Evolutionary conservation across 176 grass and related monocot species (phyloP).

Genomic region (Aegilops bicornis): DNA sequence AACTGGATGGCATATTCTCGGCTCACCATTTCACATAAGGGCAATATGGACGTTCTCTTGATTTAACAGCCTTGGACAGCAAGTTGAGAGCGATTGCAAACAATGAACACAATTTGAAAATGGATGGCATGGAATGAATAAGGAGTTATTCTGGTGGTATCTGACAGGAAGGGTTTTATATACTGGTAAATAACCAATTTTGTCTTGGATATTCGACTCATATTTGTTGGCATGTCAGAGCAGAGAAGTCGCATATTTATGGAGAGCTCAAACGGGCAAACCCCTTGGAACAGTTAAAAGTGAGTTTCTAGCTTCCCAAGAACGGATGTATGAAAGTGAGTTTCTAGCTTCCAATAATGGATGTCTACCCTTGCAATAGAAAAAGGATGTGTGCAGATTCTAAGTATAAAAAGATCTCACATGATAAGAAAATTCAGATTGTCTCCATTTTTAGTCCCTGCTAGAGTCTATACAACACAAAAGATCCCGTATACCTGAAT

Average conservation of each 20-base stretch:
- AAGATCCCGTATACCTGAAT: slow-evolving; percentile 18
- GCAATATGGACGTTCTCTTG: not conserved
- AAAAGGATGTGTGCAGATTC: not conserved
- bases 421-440: not conserved
- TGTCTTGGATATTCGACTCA: not conserved
- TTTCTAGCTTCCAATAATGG: not conserved
- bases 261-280: slow-evolving; percentile 6
- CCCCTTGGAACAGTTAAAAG: not conserved
- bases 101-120: not conserved
- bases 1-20: slow-evolving; percentile 7
- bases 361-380: not conserved
- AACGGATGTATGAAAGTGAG: not conserved
- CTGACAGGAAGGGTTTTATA: not conserved
- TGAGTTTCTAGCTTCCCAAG: not conserved
- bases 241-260: not conserved
- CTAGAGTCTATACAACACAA: not conserved
- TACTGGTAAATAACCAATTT: not conserved
- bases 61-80: not conserved
- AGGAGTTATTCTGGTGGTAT: not conserved
- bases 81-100: not conserved
- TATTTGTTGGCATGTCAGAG: not conserved
- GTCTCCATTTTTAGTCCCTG: not conserved
- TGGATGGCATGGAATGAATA: not conserved
- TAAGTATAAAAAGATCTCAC: not conserved
- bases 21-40: not conserved